Evolutionary conservation across 2,329 filamentous ascomycete species (phyloP).

Genomic region (Colletotrichum camelliae): DNA sequence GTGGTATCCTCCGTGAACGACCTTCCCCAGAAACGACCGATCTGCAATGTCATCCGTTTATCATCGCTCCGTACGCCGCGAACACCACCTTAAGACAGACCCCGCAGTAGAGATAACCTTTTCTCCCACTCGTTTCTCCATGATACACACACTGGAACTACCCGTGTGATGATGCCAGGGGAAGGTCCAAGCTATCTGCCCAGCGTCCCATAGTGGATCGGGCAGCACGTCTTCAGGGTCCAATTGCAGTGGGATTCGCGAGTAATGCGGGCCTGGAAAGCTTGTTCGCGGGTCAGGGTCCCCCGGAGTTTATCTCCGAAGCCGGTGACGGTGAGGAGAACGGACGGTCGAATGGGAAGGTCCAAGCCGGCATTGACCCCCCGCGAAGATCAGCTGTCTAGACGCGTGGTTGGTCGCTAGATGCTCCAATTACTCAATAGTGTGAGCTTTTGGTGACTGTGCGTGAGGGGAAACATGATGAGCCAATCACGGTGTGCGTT

Average conservation of each 20-base stretch:
- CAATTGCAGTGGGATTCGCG: not conserved
- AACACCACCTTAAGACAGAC: not conserved
- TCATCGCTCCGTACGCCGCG: not conserved
- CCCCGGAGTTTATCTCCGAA: not conserved
- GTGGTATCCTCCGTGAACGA: not conserved
- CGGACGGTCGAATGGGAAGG: not conserved
- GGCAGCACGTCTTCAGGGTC: not conserved
- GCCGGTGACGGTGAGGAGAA: not conserved
- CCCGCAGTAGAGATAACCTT: slow-evolving; percentile 8
- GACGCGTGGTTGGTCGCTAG: not conserved
- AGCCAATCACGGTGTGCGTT: not conserved
- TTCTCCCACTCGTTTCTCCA: not conserved
- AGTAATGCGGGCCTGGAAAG: slow-evolving; percentile 2
- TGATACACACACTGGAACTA: not conserved
- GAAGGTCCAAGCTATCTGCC: slow-evolving; percentile 21
- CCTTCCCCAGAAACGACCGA: not conserved
- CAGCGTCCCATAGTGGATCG: not conserved
- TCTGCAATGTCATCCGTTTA: not conserved
- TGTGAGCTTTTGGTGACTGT: not conserved
- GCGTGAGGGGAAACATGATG: not conserved
- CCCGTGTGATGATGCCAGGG: not conserved
- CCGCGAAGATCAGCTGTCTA: not conserved
- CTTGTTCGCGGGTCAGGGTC: slow-evolving; percentile 1
- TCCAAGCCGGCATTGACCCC: slow-evolving; percentile 14
- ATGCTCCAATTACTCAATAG: not conserved